Base-by-base conservation (phyloP, 805 yeast species). In the Lachancea sp. region DNA sequence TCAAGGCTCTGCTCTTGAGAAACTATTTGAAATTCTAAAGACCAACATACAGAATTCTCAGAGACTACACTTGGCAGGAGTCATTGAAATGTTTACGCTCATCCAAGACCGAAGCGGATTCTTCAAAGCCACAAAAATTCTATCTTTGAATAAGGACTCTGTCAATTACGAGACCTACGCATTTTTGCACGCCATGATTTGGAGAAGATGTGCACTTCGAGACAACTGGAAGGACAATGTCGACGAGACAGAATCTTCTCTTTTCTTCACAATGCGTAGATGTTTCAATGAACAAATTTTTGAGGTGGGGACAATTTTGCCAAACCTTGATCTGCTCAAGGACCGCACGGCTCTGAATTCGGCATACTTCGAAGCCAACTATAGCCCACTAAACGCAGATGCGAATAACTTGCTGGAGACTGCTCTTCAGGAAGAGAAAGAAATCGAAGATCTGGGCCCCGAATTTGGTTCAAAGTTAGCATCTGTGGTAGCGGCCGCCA, bases 121-220 rank as follows among this genome's bases (percentile, higher is more conserved):
- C 48, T 67, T 62, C 42, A 62, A 68, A 36, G 81, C 87, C 0
- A 65, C 83, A 44, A 74, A 73, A 49, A 59, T 81, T 5, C 59
- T 82, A 1, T 71, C 77, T 7, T 59, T 73, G 38, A 57, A 59
- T 8, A 52, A 54, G 20, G 54, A 54, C 9, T 46, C 56, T 7
- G 47, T 55, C 13, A 44, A 52, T 12, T 65, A 66, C 41, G 72
- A 69, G 47, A 50, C 47, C 2, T 58, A 65, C 19, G 63, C 63
- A 22, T 51, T 55, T 26, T 42, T 57, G 38, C 69, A 65, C 36
- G 61, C 64, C 8, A 51, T 70, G 8, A 62, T 81, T 0, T 84
- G 90, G 88, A 70, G 76, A 51, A 68, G 89, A 49, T 68, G 82
- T 38, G 62, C 85, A 18, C 63, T 67, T 38, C 61, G 53, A 49